phyloP scores from a whole-genome alignment of 2,329 filamentous ascomycete genomes.

The Verticillium nubilum region DNA sequence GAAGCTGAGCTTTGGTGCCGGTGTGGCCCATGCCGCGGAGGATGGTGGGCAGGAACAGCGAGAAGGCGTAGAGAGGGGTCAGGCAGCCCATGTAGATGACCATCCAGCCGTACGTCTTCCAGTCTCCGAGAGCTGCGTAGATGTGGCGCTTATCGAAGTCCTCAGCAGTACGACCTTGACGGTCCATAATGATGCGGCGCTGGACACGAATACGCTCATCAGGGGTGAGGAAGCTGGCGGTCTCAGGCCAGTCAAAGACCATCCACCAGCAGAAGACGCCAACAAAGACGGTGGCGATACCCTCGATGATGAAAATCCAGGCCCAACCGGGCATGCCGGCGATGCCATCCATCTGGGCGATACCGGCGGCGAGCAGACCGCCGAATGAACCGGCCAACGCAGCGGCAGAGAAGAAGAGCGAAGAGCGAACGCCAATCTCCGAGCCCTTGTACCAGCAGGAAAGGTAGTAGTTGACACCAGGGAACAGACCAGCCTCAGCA shows the following conservation, averaged over 20 bases:
- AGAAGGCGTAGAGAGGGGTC: conserved; percentile 45
- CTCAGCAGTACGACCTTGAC: conserved; percentile 66
- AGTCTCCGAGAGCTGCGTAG: conserved; percentile 65
- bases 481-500: conserved; percentile 62
- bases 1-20: conserved; percentile 41
- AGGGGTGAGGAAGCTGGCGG: conserved; percentile 61
- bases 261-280: conserved; percentile 64
- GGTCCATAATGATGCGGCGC: conserved; percentile 59
- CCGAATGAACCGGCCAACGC: conserved; percentile 71
- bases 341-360: conserved; percentile 59
- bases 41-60: conserved; percentile 54
- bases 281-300: conserved; percentile 60
- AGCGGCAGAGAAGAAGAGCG: conserved; percentile 76
- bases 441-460: conserved; percentile 74
- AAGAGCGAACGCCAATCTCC: conserved; percentile 67
- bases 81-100: conserved; percentile 42
- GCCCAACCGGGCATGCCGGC: conserved; percentile 48
- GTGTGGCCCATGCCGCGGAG: conserved; percentile 28
- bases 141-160: conserved; percentile 66
- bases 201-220: conserved; percentile 64
- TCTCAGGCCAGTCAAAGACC: conserved; percentile 74
- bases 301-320: conserved; percentile 63
- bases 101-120: conserved; percentile 61
- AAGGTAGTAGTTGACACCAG: conserved; percentile 63
- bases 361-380: conserved; percentile 63